These are phyloP conservation scores for Hemileccinum rubropunctum DNA, from an alignment of 768 basidiomycete genomes.

Conservation along the genomic window DNA sequence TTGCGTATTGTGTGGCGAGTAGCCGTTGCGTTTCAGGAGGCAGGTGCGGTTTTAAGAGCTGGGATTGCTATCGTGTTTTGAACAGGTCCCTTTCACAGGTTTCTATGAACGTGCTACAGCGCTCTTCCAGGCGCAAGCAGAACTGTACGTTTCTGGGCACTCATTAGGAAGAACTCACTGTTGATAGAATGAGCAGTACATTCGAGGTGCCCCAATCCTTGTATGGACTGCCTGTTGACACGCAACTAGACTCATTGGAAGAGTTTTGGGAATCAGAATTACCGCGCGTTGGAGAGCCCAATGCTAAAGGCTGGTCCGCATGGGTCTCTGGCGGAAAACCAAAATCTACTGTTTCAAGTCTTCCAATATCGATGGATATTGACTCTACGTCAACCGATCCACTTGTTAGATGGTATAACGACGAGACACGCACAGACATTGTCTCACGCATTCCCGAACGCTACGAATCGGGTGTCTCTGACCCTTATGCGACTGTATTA, in stretches of 20 bases:
- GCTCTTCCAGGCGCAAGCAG: constrained; percentile 80
- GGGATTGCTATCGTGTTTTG: neutral
- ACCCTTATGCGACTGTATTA: constrained; percentile 72
- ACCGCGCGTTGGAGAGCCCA: constrained; percentile 69
- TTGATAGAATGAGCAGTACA: constrained; percentile 39
- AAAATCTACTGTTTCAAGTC: constrained; percentile 18
- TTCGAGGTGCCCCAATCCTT: constrained; percentile 56
- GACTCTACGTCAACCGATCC: constrained; percentile 49
- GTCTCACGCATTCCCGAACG: constrained; percentile 48
- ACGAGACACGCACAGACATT: constrained; percentile 52
- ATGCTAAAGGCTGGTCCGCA: constrained; percentile 63
- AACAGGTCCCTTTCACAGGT: constrained; percentile 40
- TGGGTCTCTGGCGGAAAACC: constrained; percentile 53
- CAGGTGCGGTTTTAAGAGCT: constrained; percentile 48
- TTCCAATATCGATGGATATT: constrained; percentile 14
- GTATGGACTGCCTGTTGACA: constrained; percentile 40
- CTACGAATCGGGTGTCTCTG: constrained; percentile 48
- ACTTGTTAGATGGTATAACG: constrained; percentile 61
- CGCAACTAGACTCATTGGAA: constrained; percentile 59
- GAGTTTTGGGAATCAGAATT: constrained; percentile 84
- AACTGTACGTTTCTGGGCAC: constrained; percentile 52
- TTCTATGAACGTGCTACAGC: constrained; percentile 72
- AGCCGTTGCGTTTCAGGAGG: constrained; percentile 57
- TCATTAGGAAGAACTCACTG: constrained; percentile 1
- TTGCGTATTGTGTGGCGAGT: constrained; percentile 72